Evolutionary conservation across 805 yeast genomes (phyloP).

Genomic region (Suhomyces kilbournensis): DNA sequence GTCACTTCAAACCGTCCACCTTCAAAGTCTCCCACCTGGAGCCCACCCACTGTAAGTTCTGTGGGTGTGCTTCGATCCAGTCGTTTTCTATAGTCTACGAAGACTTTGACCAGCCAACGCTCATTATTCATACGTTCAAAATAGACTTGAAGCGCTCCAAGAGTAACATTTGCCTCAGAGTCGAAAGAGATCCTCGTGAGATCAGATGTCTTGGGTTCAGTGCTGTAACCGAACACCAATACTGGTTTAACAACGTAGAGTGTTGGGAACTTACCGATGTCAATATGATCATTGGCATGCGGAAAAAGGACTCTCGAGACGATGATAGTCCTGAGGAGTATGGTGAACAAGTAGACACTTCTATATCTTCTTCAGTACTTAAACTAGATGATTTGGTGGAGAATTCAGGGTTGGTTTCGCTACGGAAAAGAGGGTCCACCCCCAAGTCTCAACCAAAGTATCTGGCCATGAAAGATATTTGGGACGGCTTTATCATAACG

Average conservation of each 20-base stretch:
- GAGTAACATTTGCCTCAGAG: conserved; percentile 78
- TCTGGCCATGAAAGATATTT: conserved; percentile 21
- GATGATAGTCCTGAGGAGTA: conserved; percentile 18
- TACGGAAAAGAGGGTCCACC: conserved; percentile 16
- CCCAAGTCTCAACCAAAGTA: background rate
- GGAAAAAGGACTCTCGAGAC: conserved; percentile 25
- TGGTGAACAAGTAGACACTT: background rate
- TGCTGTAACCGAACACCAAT: conserved; percentile 65
- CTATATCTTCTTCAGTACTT: background rate
- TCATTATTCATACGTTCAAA: conserved; percentile 71
- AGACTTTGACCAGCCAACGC: conserved; percentile 50
- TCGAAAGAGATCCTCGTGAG: conserved; percentile 90
- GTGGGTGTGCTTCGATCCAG: conserved; percentile 82
- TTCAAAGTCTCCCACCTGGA: conserved; percentile 75
- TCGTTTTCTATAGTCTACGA: conserved; percentile 73
- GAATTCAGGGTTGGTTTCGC: conserved; percentile 15
- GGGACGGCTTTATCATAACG: conserved; percentile 82
- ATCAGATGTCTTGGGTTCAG: conserved; percentile 86
- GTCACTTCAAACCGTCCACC: conserved; percentile 56
- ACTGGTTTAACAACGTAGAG: conserved; percentile 64
- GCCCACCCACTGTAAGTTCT: conserved; percentile 85
- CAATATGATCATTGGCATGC: conserved; percentile 67
- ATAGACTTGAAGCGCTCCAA: conserved; percentile 68
- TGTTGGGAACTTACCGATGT: conserved; percentile 79
- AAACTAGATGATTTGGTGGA: conserved; percentile 6